These are phyloP conservation scores for Paraurostyla sp. DNA, from an alignment of 73 alveolate species.

Conservation along the genomic window DNA sequence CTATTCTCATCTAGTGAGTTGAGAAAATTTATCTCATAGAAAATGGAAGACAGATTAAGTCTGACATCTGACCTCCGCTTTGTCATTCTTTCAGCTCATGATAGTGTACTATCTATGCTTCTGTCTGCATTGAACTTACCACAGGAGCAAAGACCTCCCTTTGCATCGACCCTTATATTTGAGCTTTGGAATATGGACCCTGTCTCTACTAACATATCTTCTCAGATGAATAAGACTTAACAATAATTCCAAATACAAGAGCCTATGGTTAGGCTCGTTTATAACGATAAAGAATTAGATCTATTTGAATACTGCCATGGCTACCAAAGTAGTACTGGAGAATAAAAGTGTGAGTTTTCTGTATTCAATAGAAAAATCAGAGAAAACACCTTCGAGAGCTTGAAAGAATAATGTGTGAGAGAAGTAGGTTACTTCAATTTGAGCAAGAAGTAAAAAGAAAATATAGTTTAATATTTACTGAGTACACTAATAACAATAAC, in stretches of 20 bases:
- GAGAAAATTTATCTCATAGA: not conserved
- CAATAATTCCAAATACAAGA: too few species aligned
- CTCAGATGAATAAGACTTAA: too few species aligned
- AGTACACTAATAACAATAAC: too few species aligned
- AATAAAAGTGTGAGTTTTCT: not conserved
- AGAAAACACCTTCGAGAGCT: not conserved
- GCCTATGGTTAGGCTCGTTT: not conserved
- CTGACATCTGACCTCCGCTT: not conserved
- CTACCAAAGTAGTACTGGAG: not conserved
- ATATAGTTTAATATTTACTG: too few species aligned
- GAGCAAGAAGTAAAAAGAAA: too few species aligned
- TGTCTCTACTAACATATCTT: too few species aligned
- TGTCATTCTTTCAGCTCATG: not conserved
- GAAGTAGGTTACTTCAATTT: too few species aligned
- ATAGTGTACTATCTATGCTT: not conserved
- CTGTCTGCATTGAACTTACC: not conserved
- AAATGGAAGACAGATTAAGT: not conserved
- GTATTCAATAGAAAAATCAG: not conserved
- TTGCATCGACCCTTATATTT: constrained; percentile 15
- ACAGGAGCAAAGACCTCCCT: constrained; percentile 1
- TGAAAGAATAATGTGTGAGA: not conserved
- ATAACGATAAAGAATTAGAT: constrained; percentile 9
- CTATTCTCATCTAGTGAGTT: not conserved
- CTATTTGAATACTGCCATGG: not conserved
- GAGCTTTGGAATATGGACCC: not conserved